Conservation (phyloP, 2,329 filamentous ascomycete genomes). For the Claviceps capensis region DNA sequence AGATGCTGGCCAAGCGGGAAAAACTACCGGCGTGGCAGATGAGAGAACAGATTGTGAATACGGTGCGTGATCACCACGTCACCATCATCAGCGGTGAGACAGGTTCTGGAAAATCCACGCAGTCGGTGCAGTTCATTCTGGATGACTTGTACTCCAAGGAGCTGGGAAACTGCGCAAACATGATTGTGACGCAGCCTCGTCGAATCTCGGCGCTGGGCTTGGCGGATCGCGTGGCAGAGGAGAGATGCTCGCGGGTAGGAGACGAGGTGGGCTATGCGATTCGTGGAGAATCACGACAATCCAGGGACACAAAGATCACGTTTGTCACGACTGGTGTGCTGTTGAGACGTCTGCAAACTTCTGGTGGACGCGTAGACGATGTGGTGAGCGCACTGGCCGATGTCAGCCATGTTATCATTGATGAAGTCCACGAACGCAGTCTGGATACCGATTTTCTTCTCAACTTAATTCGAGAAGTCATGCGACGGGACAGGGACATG, state of each 20-base stretch:
- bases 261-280: slow-evolving; percentile 88
- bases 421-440: slow-evolving; percentile 92
- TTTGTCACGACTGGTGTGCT: slow-evolving; percentile 95
- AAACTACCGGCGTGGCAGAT: slow-evolving; percentile 79
- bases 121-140: slow-evolving; percentile 89
- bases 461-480: slow-evolving; percentile 71
- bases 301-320: slow-evolving; percentile 67
- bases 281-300: slow-evolving; percentile 72
- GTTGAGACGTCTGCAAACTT: slow-evolving; percentile 79
- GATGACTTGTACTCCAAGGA: slow-evolving; percentile 73
- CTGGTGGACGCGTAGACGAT: slow-evolving; percentile 66
- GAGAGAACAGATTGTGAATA: slow-evolving; percentile 59
- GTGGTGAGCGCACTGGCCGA: slow-evolving; percentile 71
- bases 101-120: slow-evolving; percentile 91
- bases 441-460: slow-evolving; percentile 91
- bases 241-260: slow-evolving; percentile 69
- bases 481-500: slow-evolving; percentile 60
- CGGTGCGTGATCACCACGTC: slow-evolving; percentile 67
- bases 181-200: slow-evolving; percentile 89
- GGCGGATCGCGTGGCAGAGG: slow-evolving; percentile 87
- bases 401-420: slow-evolving; percentile 87
- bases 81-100: slow-evolving; percentile 97
- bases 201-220: slow-evolving; percentile 89
- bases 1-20: slow-evolving; percentile 61
- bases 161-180: slow-evolving; percentile 67